Percentiles rank a stretch among this genome's conserved stretches.
Evolutionary conservation across 202 grass and related monocot species (phyloP).

Genomic region (Hordeum pubiflorum): DNA sequence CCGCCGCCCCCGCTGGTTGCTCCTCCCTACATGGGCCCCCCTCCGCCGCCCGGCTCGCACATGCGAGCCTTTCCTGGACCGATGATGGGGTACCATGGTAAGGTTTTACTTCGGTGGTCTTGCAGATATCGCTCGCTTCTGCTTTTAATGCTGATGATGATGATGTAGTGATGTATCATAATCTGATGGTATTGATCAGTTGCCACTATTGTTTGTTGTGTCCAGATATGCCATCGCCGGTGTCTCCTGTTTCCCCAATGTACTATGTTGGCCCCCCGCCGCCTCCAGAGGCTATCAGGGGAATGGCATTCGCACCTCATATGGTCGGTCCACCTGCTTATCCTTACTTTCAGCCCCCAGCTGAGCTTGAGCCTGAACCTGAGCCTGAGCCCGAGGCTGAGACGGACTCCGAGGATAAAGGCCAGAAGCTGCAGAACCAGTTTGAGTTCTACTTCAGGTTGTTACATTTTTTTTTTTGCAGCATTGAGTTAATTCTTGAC

Average conservation of each 20-base stretch:
- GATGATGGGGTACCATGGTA: constrained; percentile 31
- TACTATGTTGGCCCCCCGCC: constrained; percentile 48
- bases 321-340: constrained; percentile 47
- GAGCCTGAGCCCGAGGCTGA: not conserved
- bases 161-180: not conserved
- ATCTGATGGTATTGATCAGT: not conserved
- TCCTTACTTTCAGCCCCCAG: constrained; percentile 26
- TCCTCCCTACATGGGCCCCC: constrained; percentile 32
- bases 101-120: not conserved
- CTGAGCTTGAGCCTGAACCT: not conserved
- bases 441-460: constrained; percentile 98
- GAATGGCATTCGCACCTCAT: constrained; percentile 37
- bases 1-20: constrained; percentile 27
- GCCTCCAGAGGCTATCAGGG: constrained; percentile 61
- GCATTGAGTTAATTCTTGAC: not conserved
- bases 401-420: not conserved
- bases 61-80: constrained; percentile 23
- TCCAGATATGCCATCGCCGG: constrained; percentile 36
- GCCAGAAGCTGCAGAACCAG: constrained; percentile 53
- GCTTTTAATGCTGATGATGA: not conserved
- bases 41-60: constrained; percentile 16
- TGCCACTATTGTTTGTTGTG: not conserved
- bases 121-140: not conserved
- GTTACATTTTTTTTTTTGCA: not conserved
- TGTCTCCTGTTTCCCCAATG: constrained; percentile 37